Percentiles rank a stretch among this genome's conserved stretches.
Conservation (phyloP, 1,284 basidiomycete species). For the Moniliophthora roreri region DNA sequence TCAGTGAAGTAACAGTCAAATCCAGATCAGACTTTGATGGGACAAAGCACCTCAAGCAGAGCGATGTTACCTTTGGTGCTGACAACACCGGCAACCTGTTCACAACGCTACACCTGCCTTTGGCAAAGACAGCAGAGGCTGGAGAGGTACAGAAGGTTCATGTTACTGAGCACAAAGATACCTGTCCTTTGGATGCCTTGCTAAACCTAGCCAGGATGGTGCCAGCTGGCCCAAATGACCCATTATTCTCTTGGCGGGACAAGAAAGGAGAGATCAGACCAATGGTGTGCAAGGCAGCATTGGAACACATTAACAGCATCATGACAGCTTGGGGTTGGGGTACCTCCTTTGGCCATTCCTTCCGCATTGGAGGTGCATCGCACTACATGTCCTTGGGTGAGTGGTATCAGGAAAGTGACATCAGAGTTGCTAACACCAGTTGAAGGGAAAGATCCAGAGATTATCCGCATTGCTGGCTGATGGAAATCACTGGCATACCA, state of each 20-base stretch:
- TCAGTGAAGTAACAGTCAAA: constrained; percentile 31
- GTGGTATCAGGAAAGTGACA: too few species aligned
- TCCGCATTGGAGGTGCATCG: too few species aligned
- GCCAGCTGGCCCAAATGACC: constrained; percentile 26
- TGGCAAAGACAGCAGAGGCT: constrained; percentile 31
- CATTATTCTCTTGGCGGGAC: constrained; percentile 29
- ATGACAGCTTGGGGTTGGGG: too few species aligned
- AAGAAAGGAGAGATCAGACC: too few species aligned
- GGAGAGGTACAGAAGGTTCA: constrained; percentile 31
- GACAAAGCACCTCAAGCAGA: constrained; percentile 22
- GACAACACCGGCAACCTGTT: background rate
- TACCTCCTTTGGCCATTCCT: too few species aligned
- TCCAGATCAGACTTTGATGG: constrained; percentile 20
- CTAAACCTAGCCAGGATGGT: constrained; percentile 26
- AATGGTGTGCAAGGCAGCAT: too few species aligned
- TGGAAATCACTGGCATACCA: too few species aligned
- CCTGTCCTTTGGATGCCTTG: constrained; percentile 29
- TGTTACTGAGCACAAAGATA: constrained; percentile 20
- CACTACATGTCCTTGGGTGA: too few species aligned
- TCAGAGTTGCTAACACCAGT: too few species aligned
- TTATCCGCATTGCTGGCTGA: too few species aligned
- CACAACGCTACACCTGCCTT: background rate
- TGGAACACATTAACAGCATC: too few species aligned
- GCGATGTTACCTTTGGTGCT: constrained; percentile 6
- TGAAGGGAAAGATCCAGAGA: too few species aligned